Conservation (phyloP, 208 protist genomes). For the Histomonas meleagridis region DNA sequence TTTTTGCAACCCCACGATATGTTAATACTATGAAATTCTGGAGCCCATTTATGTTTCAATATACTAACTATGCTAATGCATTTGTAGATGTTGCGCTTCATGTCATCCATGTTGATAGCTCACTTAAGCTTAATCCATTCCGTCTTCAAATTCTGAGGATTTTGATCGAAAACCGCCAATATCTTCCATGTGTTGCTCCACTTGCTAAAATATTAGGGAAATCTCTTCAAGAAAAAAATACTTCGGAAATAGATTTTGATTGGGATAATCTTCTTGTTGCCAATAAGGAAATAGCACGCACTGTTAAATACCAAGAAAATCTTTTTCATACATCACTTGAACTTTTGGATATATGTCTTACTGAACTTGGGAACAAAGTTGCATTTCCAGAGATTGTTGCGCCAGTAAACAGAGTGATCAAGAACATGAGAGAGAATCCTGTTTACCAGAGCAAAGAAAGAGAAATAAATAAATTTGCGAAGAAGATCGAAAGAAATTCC, state of each 20-base stretch:
- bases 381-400: conserved; percentile 7
- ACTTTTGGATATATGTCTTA: background rate
- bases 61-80: background rate
- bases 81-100: background rate
- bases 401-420: background rate
- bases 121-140: background rate
- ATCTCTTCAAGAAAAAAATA: background rate
- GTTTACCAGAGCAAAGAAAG: background rate
- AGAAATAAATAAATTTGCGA: background rate
- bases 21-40: background rate
- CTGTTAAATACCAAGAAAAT: background rate
- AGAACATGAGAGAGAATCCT: background rate
- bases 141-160: background rate
- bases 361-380: background rate
- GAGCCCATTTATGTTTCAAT: background rate
- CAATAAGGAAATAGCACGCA: background rate
- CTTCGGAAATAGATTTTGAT: background rate
- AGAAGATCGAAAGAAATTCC: background rate
- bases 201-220: background rate
- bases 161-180: background rate
- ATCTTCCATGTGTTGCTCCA: background rate
- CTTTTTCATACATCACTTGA: background rate
- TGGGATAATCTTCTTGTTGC: conserved; percentile 9
- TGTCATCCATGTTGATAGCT: background rate
- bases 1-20: background rate